Base-by-base conservation (phyloP, 2,329 filamentous ascomycete genomes). In the Neurospora sp. region DNA sequence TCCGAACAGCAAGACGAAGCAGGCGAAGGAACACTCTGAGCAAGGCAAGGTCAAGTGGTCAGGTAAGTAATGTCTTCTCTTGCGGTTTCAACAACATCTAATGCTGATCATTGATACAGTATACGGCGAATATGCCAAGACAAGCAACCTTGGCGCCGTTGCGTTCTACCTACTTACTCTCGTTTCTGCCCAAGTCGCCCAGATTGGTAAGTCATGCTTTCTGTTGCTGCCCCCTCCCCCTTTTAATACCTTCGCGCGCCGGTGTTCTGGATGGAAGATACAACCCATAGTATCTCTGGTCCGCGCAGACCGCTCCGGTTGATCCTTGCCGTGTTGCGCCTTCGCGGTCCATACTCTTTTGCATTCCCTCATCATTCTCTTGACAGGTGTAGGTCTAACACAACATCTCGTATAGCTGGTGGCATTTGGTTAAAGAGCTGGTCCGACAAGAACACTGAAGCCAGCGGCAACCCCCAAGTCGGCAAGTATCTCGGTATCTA, bases 31-130 rank as follows among this genome's bases (percentile, higher is more conserved):
- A 79, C 91, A 91, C 74, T 87, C 88, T 2, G 93, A 99, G 79
- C 93, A 99, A 81, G 96, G 96, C 77, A 97, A 98, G 79, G 96
- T 99, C 75, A 98, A 97, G 80, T 98, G 96, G 94, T 87, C 89
- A 73, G 81, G 82, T 83, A 77, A 66, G 80, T 75, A 6, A 19
- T 17, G 17, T n/a, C 8, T 10, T 23, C 17, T 38, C 8, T 8
- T 68, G 67, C 8, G 57, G 39, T 57, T 57, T 10, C 66, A 67
- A 23, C 38, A 1, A 6, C 37, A 28, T 41, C n/a, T 3, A 66
- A 69, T 68, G 66, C 72, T 75, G 67, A 75, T 62, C 66, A 68
- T 38, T 6, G 38, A 12, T 17, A 76, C 77, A 75, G 95, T 99
- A 37, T 99, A 99, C 78, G 84, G 85, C 19, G 94, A 97, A 81